Conservation (phyloP, 768 basidiomycete genomes). For the Boletellus ananiceps region DNA sequence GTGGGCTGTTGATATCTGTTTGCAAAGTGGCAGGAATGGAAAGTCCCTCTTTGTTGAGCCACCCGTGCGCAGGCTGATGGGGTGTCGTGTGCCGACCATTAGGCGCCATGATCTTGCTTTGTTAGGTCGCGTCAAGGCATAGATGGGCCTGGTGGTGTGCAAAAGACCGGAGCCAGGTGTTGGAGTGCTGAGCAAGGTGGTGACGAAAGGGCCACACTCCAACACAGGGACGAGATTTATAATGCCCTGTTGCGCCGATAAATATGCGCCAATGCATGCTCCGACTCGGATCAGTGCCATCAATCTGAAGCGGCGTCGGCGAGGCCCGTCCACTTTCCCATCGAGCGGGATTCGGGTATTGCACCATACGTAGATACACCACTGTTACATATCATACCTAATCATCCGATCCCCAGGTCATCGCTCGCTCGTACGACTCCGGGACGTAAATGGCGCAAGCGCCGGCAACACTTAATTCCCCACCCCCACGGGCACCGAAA, state of each 20-base stretch:
- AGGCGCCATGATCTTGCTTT: too few species aligned
- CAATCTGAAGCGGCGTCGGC: neutral
- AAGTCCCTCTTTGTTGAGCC: neutral
- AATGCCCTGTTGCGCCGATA: neutral
- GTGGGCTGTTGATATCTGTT: conserved; percentile 10
- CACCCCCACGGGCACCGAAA: conserved; percentile 9
- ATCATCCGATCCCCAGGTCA: conserved; percentile 6
- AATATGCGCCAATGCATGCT: too few species aligned
- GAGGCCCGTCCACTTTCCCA: too few species aligned
- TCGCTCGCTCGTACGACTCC: conserved; percentile 2
- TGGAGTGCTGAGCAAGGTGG: too few species aligned
- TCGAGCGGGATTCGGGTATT: too few species aligned
- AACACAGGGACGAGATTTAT: too few species aligned
- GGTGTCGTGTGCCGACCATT: too few species aligned
- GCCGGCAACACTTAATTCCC: conserved; percentile 12
- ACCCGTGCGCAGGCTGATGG: too few species aligned
- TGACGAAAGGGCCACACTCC: too few species aligned
- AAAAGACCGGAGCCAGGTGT: too few species aligned
- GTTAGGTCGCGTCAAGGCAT: too few species aligned
- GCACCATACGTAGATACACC: neutral
- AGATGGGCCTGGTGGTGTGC: too few species aligned
- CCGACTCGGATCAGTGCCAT: conserved; percentile 8
- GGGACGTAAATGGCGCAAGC: conserved; percentile 6
- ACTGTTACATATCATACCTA: conserved; percentile 19
- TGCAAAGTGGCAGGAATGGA: conserved; percentile 12